Base-by-base conservation (phyloP, 805 yeast genomes). In the Candida wancherniae region DNA sequence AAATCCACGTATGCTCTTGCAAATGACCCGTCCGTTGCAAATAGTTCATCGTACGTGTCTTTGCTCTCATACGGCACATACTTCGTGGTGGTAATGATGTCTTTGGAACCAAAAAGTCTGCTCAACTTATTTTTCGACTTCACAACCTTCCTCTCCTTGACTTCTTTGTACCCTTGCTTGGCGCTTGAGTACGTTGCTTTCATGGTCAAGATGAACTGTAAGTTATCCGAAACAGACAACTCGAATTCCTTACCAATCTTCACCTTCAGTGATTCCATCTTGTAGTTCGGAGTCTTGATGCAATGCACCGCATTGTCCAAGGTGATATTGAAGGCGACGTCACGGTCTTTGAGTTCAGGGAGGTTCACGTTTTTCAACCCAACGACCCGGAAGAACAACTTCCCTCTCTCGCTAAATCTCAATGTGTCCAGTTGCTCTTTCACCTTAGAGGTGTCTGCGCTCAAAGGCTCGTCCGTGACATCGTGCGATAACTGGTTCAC, bases 11-110 rank as follows among this genome's bases (percentile, higher is more conserved):
- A 77, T 32, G 83, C 73, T 47, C 90, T 70, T 6, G 86, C 95
- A 67, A 84, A 87, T 21, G 95, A 84, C 2, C 97, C 97, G 54
- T 86, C 94, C 19, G 69, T 67, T 2, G 97, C 95, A 40, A 86
- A 70, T 33, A 73, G 60, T 19, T 64, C 55, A 19, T 71, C 73
- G 81, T 90, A 73, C 2, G 69, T 59, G 58, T 83, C 94, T 4
- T 57, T 55, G 1, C 70, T 63, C 19, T 71, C 67, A 38, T 65
- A 64, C 2, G 77, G 67, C 5, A 77, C 71, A 38, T 67, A 73
- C 41, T 61, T 74, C 31, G 75, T 73, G 2, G 72, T 63, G 3
- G 69, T 65, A 23, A 73, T 48, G 9, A 65, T 46, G 25, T 71
- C 72, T 45, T 69, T 73, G 42, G 60, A 64, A 11, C 76, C 74